Conservation (phyloP, 345 rosid species). For the Acer yangbiense region DNA sequence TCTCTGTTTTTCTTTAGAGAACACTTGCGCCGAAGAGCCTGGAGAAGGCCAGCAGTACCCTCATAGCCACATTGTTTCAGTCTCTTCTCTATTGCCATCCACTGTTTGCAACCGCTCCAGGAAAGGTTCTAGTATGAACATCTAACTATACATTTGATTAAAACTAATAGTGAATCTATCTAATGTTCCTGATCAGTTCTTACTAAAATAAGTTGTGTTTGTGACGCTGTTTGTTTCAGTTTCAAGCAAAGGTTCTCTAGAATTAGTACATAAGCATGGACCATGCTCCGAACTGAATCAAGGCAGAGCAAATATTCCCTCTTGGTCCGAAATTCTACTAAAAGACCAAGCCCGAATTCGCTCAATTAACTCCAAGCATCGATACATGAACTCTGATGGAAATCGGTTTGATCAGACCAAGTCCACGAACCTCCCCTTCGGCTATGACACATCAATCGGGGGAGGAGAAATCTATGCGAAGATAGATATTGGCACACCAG, state of each 20-base stretch:
- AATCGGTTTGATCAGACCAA: neutral
- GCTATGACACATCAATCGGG: conserved; percentile 2
- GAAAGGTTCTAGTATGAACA: too few relatives aligned
- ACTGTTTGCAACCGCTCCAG: too few relatives aligned
- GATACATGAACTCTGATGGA: neutral
- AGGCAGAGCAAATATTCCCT: neutral
- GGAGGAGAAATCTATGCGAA: conserved; percentile 18
- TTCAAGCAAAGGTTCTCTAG: neutral
- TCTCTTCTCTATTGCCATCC: too few relatives aligned
- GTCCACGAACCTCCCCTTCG: neutral
- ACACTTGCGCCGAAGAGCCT: conserved; percentile 15
- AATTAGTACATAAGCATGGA: neutral
- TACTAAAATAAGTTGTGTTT: neutral
- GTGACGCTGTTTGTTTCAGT: neutral
- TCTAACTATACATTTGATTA: too few relatives aligned
- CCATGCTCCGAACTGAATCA: neutral
- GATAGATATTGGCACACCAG: conserved; percentile 28
- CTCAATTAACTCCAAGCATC: neutral
- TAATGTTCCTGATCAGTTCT: neutral
- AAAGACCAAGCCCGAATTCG: neutral
- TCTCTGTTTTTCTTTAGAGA: too few relatives aligned
- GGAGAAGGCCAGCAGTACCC: too few relatives aligned
- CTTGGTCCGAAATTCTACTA: neutral
- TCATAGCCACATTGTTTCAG: too few relatives aligned
- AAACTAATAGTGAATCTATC: too few relatives aligned